Evolutionary conservation across 208 protist genomes (phyloP).

Genomic region (Crithidia acanthocephali): DNA sequence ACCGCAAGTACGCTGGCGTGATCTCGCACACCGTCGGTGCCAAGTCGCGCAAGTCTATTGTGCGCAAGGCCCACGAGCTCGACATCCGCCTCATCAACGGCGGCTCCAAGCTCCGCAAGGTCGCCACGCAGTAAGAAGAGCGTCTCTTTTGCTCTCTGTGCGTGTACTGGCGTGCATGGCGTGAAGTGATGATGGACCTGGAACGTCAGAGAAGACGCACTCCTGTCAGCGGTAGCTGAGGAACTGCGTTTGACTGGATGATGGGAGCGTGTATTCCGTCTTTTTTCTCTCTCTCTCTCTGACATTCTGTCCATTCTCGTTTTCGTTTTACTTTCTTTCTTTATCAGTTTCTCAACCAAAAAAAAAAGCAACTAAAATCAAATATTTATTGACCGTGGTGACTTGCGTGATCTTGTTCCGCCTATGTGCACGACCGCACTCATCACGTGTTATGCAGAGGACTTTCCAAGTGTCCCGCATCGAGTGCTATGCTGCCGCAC

Average conservation of each 20-base stretch:
- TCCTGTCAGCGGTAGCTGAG: too few relatives aligned
- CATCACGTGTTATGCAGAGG: too few relatives aligned
- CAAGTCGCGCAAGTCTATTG: constrained; percentile 96
- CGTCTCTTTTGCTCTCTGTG: not conserved
- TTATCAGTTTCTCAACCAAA: constrained; percentile 24
- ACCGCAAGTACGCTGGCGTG: constrained; percentile 99
- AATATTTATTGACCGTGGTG: too few relatives aligned
- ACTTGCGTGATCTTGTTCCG: too few relatives aligned
- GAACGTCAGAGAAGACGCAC: too few relatives aligned
- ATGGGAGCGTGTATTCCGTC: not conserved
- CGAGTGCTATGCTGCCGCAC: too few relatives aligned
- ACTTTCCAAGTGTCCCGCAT: too few relatives aligned
- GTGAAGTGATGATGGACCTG: constrained; percentile 12
- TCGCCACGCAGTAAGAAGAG: constrained; percentile 71
- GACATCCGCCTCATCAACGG: constrained; percentile 98
- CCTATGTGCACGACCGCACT: too few relatives aligned
- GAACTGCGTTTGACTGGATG: too few relatives aligned
- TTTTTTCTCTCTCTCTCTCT: not conserved
- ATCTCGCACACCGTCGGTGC: constrained; percentile 97
- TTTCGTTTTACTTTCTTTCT: constrained; percentile 22
- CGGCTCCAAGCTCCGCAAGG: constrained; percentile 93
- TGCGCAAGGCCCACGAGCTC: constrained; percentile 98
- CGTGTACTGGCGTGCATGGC: not conserved
- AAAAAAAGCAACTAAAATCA: too few relatives aligned
- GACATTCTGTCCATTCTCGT: not conserved